Evolutionary conservation across 2,329 filamentous ascomycete species (phyloP), one percentile per base, ranked within the genome.

Genomic region (Penicillium sp.): DNA sequence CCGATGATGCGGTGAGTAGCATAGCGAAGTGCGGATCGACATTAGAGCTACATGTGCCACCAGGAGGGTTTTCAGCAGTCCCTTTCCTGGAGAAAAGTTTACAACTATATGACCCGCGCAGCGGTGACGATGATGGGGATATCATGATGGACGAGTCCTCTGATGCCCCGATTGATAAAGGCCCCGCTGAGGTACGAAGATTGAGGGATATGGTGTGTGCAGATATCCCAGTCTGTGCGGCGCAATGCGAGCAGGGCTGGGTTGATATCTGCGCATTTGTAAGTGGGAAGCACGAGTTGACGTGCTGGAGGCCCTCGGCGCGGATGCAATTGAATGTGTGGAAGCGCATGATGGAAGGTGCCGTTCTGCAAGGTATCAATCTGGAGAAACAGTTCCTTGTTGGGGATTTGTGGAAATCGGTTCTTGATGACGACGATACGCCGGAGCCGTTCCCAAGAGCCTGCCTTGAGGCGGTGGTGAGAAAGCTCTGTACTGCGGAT

Each of bases 241-340:
- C 65, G 6, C 78, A 85, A 63, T 85, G 81, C 59, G 73, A 80
- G 55, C 56, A 58, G 8, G 80, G 69, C 2, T 85, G 82, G 81
- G 66, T 63, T 35, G 75, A 80, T 40, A 60, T 84, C 12, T 77
- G 80, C 62, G 82, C 79, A 27, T 85, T 85, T 68, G 78, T 84
- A 55, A 65, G 73, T 56, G 64, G 66, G 2, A 69, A 57, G 25
- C 44, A 54, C 7, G 51, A 54, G 33, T 57, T 40, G 49, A 61
- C 53, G 5, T 77, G 74, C 35, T 79, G 76, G 65, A 70, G 75
- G 14, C 82, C 82, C 2, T 80, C 80, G 47, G 74, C 77, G n/a
- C 70, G 67, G 20, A 75, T 75, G 33, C 76, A 79, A 42, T 62
- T 79, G 15, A 70, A 76, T 54, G 74, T 80, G 20, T 85, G 83